Evolutionary conservation across 2,329 filamentous ascomycete species (phyloP).

Genomic region (Pezicula rhizophila): DNA sequence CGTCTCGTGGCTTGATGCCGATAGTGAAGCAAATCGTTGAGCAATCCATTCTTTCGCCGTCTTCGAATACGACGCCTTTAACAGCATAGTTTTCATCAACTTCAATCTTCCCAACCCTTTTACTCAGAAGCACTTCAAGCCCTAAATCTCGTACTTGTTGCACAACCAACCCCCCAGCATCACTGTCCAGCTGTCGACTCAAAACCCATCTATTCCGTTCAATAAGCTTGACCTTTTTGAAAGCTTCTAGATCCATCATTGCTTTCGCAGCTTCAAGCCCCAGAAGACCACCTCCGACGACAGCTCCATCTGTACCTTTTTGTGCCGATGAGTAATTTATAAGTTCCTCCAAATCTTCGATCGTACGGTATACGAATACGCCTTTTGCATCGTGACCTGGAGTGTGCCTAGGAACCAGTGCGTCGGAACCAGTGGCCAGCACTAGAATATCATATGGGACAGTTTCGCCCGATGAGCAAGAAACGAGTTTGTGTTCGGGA

Average conservation of each 20-base stretch:
- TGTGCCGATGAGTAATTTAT: constrained; percentile 65
- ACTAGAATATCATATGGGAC: constrained; percentile 77
- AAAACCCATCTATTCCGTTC: constrained; percentile 81
- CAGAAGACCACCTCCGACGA: constrained; percentile 78
- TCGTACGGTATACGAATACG: constrained; percentile 84
- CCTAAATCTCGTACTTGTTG: constrained; percentile 76
- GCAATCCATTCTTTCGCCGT: constrained; percentile 71
- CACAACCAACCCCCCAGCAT: constrained; percentile 75
- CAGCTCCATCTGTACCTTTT: constrained; percentile 64
- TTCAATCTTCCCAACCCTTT: constrained; percentile 66
- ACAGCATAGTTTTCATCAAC: constrained; percentile 63
- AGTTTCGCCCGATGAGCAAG: constrained; percentile 61
- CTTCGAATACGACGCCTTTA: constrained; percentile 70
- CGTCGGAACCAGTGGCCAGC: constrained; percentile 81
- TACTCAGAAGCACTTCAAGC: constrained; percentile 73
- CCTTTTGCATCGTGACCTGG: constrained; percentile 75
- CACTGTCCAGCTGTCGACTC: constrained; percentile 73
- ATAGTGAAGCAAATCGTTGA: constrained; percentile 86
- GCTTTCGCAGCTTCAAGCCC: constrained; percentile 87
- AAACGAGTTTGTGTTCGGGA: constrained; percentile 57
- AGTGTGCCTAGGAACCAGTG: constrained; percentile 60
- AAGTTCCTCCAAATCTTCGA: constrained; percentile 71
- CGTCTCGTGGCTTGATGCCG: constrained; percentile 75
- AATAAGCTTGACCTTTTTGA: constrained; percentile 68
- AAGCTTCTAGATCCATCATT: constrained; percentile 79